Conservation (phyloP, 345 rosid genomes). For the Ceriops tagal region DNA sequence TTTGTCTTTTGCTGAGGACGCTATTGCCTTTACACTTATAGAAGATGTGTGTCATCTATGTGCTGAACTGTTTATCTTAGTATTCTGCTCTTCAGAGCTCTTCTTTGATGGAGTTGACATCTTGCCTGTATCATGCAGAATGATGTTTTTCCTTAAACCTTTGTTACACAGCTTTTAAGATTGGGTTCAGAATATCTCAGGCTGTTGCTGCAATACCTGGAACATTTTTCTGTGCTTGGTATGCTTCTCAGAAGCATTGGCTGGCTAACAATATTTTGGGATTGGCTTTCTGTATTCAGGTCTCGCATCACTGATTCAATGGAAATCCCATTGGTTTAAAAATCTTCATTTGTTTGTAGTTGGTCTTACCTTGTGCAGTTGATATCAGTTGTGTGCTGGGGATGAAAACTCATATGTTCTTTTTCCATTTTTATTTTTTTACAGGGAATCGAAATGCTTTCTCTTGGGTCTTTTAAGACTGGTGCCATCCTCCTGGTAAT, state of each 20-base stretch:
- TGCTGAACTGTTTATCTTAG: not conserved
- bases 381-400: not conserved
- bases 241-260: slow-evolving; percentile 96
- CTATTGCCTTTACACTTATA: not conserved
- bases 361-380: not conserved
- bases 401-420: not conserved
- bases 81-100: slow-evolving; percentile 6
- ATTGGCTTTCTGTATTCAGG: slow-evolving; percentile 98
- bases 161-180: slow-evolving; percentile 81
- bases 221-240: slow-evolving; percentile 96
- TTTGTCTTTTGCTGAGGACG: not conserved
- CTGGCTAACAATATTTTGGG: slow-evolving; percentile 93
- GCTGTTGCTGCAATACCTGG: slow-evolving; percentile 94
- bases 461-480: slow-evolving; percentile 95
- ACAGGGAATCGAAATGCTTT: slow-evolving; percentile 99
- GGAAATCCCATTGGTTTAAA: not conserved
- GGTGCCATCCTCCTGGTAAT: slow-evolving; percentile 96
- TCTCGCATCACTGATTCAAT: slow-evolving; percentile 24
- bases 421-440: not conserved
- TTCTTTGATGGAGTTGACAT: slow-evolving; percentile 33
- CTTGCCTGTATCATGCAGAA: slow-evolving; percentile 39
- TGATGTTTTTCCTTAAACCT: slow-evolving; percentile 34
- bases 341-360: slow-evolving; percentile 11
- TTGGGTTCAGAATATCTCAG: slow-evolving; percentile 95
- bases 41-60: not conserved